Conservation (phyloP, 2,329 filamentous ascomycete species). For the Diaporthe helianthi region DNA sequence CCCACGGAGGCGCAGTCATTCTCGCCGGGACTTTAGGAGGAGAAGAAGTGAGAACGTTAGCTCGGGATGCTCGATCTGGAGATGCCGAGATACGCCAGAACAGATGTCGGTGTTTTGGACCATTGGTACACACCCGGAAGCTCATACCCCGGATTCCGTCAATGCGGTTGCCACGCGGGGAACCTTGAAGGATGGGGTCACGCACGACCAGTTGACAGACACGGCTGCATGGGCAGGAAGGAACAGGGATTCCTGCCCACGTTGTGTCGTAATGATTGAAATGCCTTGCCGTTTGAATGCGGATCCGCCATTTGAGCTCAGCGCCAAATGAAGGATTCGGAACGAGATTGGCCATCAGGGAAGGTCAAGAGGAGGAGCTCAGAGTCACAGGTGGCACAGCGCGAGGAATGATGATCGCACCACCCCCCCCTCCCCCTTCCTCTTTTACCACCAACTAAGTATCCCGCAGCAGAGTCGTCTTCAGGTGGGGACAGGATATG, state of each 20-base stretch:
- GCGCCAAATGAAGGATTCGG: neutral
- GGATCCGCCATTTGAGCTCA: constrained; percentile 16
- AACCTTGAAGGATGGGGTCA: constrained; percentile 8
- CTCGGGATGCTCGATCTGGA: constrained; percentile 12
- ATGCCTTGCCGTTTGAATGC: neutral
- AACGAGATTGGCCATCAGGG: neutral
- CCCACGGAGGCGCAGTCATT: neutral
- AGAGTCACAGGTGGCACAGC: neutral
- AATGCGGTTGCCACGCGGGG: constrained; percentile 20
- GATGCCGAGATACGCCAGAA: neutral
- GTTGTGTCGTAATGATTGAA: neutral
- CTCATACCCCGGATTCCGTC: constrained; percentile 4
- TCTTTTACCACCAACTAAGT: neutral
- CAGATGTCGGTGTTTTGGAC: neutral
- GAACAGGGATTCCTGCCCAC: neutral
- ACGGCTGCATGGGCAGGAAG: neutral
- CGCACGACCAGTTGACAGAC: neutral
- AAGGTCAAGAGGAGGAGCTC: neutral
- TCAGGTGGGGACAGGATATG: neutral
- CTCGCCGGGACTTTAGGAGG: too few species aligned
- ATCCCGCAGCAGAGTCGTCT: neutral
- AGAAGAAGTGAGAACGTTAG: neutral
- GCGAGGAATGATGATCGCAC: neutral
- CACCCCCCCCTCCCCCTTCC: too few species aligned
- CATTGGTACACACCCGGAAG: too few species aligned